phyloP scores from a whole-genome alignment of 495 filamentous ascomycete genomes.

The Aspergillus carlsbadensis region DNA sequence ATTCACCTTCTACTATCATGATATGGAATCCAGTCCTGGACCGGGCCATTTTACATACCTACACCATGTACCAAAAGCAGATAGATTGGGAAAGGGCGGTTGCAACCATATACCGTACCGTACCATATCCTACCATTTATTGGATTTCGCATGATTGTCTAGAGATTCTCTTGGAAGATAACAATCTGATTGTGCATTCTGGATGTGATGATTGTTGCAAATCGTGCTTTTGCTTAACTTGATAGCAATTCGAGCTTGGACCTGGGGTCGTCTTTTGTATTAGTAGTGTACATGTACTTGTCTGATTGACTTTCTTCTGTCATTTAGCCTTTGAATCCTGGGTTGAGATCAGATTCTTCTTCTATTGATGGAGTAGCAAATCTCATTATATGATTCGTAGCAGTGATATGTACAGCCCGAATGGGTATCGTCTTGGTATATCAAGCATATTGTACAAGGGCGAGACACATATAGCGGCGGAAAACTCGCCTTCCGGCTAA shows the following conservation, averaged over 20 bases:
- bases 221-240: slow-evolving; percentile 1
- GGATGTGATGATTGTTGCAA: neutral
- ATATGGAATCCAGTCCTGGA: neutral
- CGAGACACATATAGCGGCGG: neutral
- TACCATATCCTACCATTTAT: no score
- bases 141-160: slow-evolving; percentile 3
- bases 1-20: neutral
- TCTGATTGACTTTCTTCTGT: no score
- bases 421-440: no score
- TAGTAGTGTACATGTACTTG: no score
- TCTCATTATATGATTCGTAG: no score
- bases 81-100: slow-evolving; percentile 31
- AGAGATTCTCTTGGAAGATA: neutral
- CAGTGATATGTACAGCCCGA: no score
- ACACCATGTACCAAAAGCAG: slow-evolving; percentile 39
- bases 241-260: neutral
- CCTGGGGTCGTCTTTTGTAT: no score
- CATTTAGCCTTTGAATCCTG: no score
- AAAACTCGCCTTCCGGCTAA: no score
- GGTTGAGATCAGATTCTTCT: no score
- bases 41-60: slow-evolving; percentile 16
- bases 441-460: neutral
- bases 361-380: no score
- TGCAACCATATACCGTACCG: neutral
- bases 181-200: neutral